Conservation (phyloP, 108 stramenopile species). For the Discostella stelligeroides region DNA sequence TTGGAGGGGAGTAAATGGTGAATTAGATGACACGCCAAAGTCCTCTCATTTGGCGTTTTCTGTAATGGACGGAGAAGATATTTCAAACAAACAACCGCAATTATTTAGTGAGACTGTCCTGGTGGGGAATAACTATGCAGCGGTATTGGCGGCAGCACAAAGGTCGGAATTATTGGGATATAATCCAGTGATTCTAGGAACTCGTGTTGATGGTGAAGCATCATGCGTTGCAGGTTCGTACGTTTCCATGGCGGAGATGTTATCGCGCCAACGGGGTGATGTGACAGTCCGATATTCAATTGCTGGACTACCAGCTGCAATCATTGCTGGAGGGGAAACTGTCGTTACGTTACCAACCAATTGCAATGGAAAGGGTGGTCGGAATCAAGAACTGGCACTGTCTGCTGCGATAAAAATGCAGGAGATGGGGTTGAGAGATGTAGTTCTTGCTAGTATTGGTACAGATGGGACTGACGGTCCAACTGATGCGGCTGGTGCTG, state of each 20-base stretch:
- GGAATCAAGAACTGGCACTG: slow-evolving; percentile 89
- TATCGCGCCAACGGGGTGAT: slow-evolving; percentile 48
- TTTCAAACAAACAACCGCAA: not conserved
- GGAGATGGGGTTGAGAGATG: slow-evolving; percentile 61
- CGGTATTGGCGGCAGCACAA: slow-evolving; percentile 73
- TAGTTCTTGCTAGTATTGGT: slow-evolving; percentile 74
- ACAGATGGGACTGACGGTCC: slow-evolving; percentile 92
- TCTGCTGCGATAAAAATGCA: slow-evolving; percentile 66
- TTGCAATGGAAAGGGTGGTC: slow-evolving; percentile 75
- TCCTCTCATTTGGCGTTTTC: slow-evolving; percentile 56
- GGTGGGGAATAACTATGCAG: slow-evolving; percentile 82
- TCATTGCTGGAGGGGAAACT: slow-evolving; percentile 90
- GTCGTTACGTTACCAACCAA: slow-evolving; percentile 71
- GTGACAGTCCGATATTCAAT: slow-evolving; percentile 25
- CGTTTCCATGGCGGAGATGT: slow-evolving; percentile 71
- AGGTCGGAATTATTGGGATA: slow-evolving; percentile 70
- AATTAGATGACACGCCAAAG: slow-evolving; percentile 59
- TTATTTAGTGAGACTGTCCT: slow-evolving; percentile 56
- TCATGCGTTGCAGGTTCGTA: slow-evolving; percentile 68
- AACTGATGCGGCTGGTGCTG: slow-evolving; percentile 88
- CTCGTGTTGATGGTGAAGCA: slow-evolving; percentile 80
- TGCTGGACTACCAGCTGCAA: slow-evolving; percentile 57
- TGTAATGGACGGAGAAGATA: slow-evolving; percentile 10
- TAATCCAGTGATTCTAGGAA: slow-evolving; percentile 75
- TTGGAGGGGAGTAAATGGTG: slow-evolving; percentile 31